These are phyloP conservation scores for Kentomonas sorsogonicus DNA, from an alignment of 208 protist genomes.

Conservation along the genomic window DNA sequence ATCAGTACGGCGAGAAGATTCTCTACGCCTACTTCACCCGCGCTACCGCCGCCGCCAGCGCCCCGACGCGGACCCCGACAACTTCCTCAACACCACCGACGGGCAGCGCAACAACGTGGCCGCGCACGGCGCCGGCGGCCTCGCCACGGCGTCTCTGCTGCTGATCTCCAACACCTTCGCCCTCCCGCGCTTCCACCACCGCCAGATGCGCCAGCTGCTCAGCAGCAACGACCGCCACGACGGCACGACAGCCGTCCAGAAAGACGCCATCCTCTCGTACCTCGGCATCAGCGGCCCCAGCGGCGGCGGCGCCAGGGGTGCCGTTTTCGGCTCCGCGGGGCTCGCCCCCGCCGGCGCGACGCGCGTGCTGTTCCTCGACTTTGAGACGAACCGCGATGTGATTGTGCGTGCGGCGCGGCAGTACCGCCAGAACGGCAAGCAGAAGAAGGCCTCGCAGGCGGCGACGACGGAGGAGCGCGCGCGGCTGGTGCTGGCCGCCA, in stretches of 20 bases:
- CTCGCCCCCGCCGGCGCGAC: not conserved
- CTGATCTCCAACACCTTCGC: slow-evolving; percentile 70
- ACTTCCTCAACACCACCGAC: too few relatives aligned
- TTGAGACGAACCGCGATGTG: too few relatives aligned
- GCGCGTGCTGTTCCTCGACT: not conserved
- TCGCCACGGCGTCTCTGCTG: slow-evolving; percentile 24
- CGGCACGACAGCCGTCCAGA: slow-evolving; percentile 3
- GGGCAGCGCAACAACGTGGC: too few relatives aligned
- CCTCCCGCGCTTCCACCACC: slow-evolving; percentile 64
- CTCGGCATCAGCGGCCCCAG: not conserved
- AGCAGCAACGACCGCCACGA: slow-evolving; percentile 19
- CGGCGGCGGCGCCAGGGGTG: slow-evolving; percentile 13
- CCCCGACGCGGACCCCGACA: too few relatives aligned
- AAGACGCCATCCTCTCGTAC: not conserved
- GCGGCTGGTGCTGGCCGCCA: slow-evolving; percentile 23
- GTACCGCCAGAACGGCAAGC: too few relatives aligned
- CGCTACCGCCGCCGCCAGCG: too few relatives aligned
- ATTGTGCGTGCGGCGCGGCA: too few relatives aligned
- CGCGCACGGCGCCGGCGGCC: too few relatives aligned
- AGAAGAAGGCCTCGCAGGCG: not conserved
- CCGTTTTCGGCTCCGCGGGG: slow-evolving; percentile 17
- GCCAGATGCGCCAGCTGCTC: too few relatives aligned
- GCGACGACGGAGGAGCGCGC: not conserved
- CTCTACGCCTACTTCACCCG: too few relatives aligned
- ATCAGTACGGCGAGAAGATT: too few relatives aligned